phyloP scores from a whole-genome alignment of 768 basidiomycete species.

The Naganishia randhawae region DNA sequence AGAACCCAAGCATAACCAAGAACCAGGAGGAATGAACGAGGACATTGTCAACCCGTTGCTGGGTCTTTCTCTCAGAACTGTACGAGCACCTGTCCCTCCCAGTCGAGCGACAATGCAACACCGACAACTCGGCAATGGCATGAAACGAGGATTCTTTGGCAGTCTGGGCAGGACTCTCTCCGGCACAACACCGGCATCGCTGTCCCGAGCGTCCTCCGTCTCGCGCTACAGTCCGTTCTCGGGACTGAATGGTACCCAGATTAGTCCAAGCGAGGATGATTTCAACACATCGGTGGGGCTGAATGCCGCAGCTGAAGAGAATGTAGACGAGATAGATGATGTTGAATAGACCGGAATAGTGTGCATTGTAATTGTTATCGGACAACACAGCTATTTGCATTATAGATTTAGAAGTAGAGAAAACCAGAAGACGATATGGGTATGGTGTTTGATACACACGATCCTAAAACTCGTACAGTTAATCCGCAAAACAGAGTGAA shows the following conservation, averaged over 20 bases:
- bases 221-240: slow-evolving; percentile 11
- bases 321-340: background rate
- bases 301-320: background rate
- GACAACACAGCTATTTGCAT: too few relatives aligned
- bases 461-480: background rate
- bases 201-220: slow-evolving; percentile 6
- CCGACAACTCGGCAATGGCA: slow-evolving; percentile 13
- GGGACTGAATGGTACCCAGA: background rate
- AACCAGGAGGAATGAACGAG: slow-evolving; percentile 19
- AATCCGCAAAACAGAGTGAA: background rate
- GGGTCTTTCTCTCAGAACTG: slow-evolving; percentile 6
- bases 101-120: slow-evolving; percentile 19
- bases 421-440: background rate
- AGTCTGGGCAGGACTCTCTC: slow-evolving; percentile 26
- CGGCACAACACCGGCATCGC: slow-evolving; percentile 17
- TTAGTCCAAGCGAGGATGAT: slow-evolving; percentile 7
- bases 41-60: slow-evolving; percentile 15
- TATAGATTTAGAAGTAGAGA: too few relatives aligned
- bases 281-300: background rate
- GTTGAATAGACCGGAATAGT: background rate
- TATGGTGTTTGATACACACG: background rate
- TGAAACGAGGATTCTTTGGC: slow-evolving; percentile 31
- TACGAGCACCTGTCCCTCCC: slow-evolving; percentile 13
- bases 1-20: background rate
- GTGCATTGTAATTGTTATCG: too few relatives aligned